Evolutionary conservation across 305 asterid species (phyloP), one percentile per base, ranked within the genome.

Genomic region (Fraxinus dipetala): DNA sequence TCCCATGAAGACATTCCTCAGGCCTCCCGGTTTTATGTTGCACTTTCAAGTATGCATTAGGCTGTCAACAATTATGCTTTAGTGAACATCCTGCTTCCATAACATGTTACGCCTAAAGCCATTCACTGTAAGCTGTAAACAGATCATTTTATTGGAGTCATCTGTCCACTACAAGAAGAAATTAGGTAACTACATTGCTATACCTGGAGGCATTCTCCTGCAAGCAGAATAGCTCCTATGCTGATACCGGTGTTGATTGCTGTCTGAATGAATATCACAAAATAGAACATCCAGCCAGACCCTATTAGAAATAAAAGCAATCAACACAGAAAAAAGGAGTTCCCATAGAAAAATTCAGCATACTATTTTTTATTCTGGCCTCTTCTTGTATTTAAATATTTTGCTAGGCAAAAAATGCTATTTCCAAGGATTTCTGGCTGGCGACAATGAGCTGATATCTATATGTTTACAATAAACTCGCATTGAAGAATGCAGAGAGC

Each of bases 161-260:
- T 32, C 13, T 51, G 43, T 40, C 26, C 30, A 35, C 31, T 30
- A 26, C 24, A 61, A 56, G 86, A 77, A 51, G 72, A 31, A 69
- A 51, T 75, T 72, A 2, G 78, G 18, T 31, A 24, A 63, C 65
- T 75, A 40, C 10, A 16, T 40, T 59, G 84, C 81, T 79, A 78
- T 91, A 95, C 99, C 98, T 94, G 94, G 75, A 95, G 89, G 89
- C 98, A 93, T 88, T 95, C 89, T 70, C 98, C 98, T 2, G 97
- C 96, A 31, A 95, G 96, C 82, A 93, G 85, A 83, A 93, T 87
- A 36, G 95, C 91, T 82, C 97, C 99, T 14, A 95, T 90, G 72
- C 96, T 88, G 88, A 94, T 94, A 75, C 99, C 96, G 0, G 97
- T 93, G 77, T 95, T 95, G 69, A 95, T 91, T 30, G 98, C 93